Percentiles rank a stretch among this genome's conserved stretches.
Conservation (phyloP, 176 grass and related monocot species). For the Olyra latifolia region DNA sequence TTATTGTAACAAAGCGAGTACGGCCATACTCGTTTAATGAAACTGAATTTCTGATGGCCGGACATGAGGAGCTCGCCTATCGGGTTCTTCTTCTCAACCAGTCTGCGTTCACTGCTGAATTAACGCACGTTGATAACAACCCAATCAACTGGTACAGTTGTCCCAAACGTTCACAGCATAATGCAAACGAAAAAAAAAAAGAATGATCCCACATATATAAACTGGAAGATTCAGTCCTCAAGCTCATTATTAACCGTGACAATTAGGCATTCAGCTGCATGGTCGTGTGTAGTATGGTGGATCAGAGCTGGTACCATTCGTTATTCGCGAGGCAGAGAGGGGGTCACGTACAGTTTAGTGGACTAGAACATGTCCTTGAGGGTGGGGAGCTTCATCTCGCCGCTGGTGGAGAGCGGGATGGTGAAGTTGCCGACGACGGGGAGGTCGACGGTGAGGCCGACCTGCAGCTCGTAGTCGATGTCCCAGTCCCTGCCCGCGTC, state of each 20-base stretch:
- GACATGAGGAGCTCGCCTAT: no score
- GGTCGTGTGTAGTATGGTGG: not conserved
- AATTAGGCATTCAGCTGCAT: not conserved
- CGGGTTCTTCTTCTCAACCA: no score
- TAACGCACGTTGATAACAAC: not conserved
- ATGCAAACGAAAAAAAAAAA: not conserved
- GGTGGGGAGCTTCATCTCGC: constrained; percentile 87
- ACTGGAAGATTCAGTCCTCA: not conserved
- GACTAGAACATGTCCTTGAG: constrained; percentile 57
- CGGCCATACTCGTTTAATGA: no score
- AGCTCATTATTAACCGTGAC: not conserved
- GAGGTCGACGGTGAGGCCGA: constrained; percentile 68
- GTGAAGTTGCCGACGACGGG: constrained; percentile 77
- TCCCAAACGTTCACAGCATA: not conserved
- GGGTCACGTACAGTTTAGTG: not conserved
- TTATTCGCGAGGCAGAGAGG: not conserved
- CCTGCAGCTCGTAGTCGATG: constrained; percentile 67
- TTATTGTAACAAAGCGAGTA: no score
- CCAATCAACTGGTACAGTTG: not conserved
- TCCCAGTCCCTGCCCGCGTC: constrained; percentile 81
- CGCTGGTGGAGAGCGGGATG: constrained; percentile 62
- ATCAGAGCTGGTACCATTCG: not conserved
- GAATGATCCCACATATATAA: not conserved
- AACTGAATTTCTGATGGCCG: no score
- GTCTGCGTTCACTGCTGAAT: no score